Base-by-base conservation (phyloP, 2,329 filamentous ascomycete genomes). In the Botrytis galanthina region DNA sequence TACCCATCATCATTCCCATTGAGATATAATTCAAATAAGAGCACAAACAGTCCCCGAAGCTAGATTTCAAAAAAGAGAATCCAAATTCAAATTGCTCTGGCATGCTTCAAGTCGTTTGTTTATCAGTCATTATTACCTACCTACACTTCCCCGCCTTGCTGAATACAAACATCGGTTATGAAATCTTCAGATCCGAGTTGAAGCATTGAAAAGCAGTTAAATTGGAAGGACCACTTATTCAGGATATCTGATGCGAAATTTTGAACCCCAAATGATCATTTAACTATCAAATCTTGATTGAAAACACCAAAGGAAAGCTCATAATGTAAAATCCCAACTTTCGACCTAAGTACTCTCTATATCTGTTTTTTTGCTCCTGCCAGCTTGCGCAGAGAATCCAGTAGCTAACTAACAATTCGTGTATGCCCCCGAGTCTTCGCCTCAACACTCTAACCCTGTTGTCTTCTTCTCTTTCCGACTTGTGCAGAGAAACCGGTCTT, bases 401-500 rank as follows among this genome's bases (percentile, higher is more conserved):
- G n/a, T 57, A 29, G 51, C 51, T 57, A 57, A 29, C 51, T 57
- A 57, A 29, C 14, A 32, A 57, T 57, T 29, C n/a, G 7, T 57
- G n/a, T 57, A 29, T n/a, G 51, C 14, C n/a, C 51, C 51, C 51
- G 14, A 57, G 51, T 29, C n/a, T 32, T 57, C 29, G 51, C n/a
- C 14, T 39, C 12, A 42, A 42, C 26, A 26, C 14, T 39, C 79
- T 94, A 97, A 84, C 88, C 92, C 84, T 93, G 90, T 87, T 94
- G 92, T 90, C 97, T 97, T 88, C 91, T 96, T 89, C 96, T 92
- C 92, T 98, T 98, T 84, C 96, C 96, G 84, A 99, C 93, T 86
- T 98, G 96, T 84, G 96, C 96, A 81, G 95, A 97, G 94, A 99
- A 99, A 94, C 96, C 96, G 75, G 94, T 97, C 91, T 99, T 99